A percentile compares a stretch with the other conserved stretches of the same genome.
Conservation (phyloP, 805 yeast species). For the Saccharomycopsis amapae region DNA sequence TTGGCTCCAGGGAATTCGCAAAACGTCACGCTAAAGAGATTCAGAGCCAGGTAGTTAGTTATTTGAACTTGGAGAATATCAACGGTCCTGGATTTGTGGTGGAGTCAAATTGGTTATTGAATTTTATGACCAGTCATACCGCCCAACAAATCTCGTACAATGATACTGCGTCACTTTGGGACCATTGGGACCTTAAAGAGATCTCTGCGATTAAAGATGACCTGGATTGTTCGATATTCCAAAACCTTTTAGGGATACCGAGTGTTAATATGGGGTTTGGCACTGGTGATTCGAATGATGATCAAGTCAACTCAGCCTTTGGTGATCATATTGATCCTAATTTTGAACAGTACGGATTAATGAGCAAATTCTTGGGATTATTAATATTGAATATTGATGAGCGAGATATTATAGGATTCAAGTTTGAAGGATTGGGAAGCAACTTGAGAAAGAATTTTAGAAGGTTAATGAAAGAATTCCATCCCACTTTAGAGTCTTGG, state of each 20-base stretch:
- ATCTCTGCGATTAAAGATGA: conserved; percentile 51
- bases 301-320: conserved; percentile 48
- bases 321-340: conserved; percentile 40
- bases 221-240: conserved; percentile 55
- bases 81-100: conserved; percentile 33
- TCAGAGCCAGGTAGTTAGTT: conserved; percentile 48
- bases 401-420: conserved; percentile 41
- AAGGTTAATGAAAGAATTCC: not conserved
- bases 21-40: conserved; percentile 46
- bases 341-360: conserved; percentile 36
- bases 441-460: not conserved
- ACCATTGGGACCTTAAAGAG: conserved; percentile 9
- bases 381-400: conserved; percentile 48
- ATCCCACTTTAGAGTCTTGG: not conserved
- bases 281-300: too few relatives aligned
- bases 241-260: conserved; percentile 52
- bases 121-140: conserved; percentile 37
- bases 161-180: conserved; percentile 19
- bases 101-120: conserved; percentile 37
- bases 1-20: conserved; percentile 75
- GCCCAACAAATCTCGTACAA: conserved; percentile 37
- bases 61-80: conserved; percentile 60
- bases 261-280: conserved; percentile 55
- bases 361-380: conserved; percentile 56
- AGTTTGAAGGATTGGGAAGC: not conserved